phyloP scores from a whole-genome alignment of 345 rosid species.

The Citrus hindsii region DNA sequence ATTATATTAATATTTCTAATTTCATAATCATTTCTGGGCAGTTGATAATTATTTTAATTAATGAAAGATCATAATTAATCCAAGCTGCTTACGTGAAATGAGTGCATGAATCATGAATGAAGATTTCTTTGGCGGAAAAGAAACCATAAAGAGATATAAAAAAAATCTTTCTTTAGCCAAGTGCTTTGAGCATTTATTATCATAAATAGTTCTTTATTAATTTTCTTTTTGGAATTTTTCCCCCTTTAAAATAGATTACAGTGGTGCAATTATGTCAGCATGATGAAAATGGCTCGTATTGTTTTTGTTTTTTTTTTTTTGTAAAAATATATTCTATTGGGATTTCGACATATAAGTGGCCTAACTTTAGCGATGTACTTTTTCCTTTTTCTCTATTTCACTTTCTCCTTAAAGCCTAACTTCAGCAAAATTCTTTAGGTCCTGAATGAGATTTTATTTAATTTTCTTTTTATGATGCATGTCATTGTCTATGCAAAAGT shows the following conservation, averaged over 20 bases:
- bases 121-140: too few relatives aligned
- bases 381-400: neutral
- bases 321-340: too few relatives aligned
- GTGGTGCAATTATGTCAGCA: neutral
- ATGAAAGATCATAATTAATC: too few relatives aligned
- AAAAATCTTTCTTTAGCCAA: neutral
- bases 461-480: neutral
- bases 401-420: neutral
- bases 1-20: too few relatives aligned
- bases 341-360: neutral
- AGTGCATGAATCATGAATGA: too few relatives aligned
- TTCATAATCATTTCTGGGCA: too few relatives aligned
- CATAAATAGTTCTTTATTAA: too few relatives aligned
- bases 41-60: too few relatives aligned
- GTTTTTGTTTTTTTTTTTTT: too few relatives aligned
- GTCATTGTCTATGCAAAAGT: neutral
- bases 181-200: neutral
- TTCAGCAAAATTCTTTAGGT: neutral
- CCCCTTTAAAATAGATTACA: neutral
- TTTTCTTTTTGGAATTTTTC: neutral
- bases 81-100: too few relatives aligned
- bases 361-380: neutral
- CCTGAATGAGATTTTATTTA: neutral
- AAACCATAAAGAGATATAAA: too few relatives aligned
- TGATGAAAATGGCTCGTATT: neutral